These are phyloP conservation scores for Pittosporum tobira DNA, from an alignment of 129 eudicot genomes.

Conservation along the genomic window DNA sequence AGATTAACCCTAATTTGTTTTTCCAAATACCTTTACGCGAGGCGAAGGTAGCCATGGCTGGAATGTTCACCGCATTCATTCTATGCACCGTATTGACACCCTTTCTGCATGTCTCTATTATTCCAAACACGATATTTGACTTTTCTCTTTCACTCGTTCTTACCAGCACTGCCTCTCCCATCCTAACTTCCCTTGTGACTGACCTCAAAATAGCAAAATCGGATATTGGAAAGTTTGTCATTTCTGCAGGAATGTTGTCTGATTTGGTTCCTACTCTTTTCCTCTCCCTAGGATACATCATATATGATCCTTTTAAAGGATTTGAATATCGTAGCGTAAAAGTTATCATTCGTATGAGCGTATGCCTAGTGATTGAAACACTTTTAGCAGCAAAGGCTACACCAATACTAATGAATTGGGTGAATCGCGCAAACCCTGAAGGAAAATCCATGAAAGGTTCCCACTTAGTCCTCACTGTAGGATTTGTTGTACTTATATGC, in stretches of 20 bases:
- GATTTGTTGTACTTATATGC: conserved; percentile 45
- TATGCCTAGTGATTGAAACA: conserved; percentile 25
- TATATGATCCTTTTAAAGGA: conserved; percentile 38
- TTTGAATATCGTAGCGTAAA: conserved; percentile 2
- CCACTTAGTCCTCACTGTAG: conserved; percentile 57
- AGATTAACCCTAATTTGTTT: conserved; percentile 50
- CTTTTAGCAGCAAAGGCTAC: conserved; percentile 34
- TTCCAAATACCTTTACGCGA: conserved; percentile 50
- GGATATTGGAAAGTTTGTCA: conserved; percentile 60
- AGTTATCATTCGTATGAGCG: conserved; percentile 8
- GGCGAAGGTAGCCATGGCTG: conserved; percentile 51
- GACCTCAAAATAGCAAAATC: conserved; percentile 84
- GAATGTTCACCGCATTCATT: conserved; percentile 45
- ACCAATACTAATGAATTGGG: conserved; percentile 65
- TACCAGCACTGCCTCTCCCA: conserved; percentile 67
- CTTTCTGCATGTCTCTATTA: conserved; percentile 21
- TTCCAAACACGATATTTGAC: conserved; percentile 26
- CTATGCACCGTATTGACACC: conserved; percentile 34
- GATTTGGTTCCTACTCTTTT: conserved; percentile 52
- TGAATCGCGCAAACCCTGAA: conserved; percentile 66
- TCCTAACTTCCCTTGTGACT: conserved; percentile 52
- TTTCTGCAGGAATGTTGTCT: conserved; percentile 52
- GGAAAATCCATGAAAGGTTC: conserved; percentile 85
- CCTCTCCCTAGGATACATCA: conserved; percentile 35
- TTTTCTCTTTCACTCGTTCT: conserved; percentile 46